Percentiles rank a stretch among this genome's conserved stretches.
Conservation (phyloP, 805 yeast species). For the Cyberlindnera xylosilytica region DNA sequence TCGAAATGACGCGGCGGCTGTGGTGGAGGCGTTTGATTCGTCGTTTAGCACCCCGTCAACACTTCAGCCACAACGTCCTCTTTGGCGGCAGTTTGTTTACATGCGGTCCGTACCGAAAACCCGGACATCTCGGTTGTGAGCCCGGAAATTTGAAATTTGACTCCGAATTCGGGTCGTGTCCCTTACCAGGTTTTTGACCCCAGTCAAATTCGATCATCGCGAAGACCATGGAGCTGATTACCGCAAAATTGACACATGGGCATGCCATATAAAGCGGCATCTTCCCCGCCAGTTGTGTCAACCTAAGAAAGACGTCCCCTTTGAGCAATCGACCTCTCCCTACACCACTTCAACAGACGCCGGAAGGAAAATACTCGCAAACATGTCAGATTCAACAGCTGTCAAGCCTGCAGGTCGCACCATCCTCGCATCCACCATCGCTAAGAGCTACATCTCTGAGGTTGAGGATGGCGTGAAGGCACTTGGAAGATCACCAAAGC, state of each 20-base stretch:
- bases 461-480: slow-evolving; percentile 53
- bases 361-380: background rate
- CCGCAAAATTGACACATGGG: slow-evolving; percentile 8
- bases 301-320: no score
- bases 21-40: no score
- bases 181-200: background rate
- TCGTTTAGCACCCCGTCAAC: no score
- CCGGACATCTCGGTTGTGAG: no score
- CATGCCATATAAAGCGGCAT: background rate
- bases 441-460: slow-evolving; percentile 78
- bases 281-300: no score
- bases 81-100: no score
- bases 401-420: slow-evolving; percentile 59
- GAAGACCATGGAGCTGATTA: slow-evolving; percentile 8
- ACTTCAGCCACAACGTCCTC: no score
- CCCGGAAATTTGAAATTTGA: background rate
- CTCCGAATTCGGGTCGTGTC: background rate
- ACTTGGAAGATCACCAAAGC: slow-evolving; percentile 59
- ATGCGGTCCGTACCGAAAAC: no score
- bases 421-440: slow-evolving; percentile 81
- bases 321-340: background rate
- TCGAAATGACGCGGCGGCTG: no score
- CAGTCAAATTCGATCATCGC: slow-evolving; percentile 6
- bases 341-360: slow-evolving; percentile 2
- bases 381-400: slow-evolving; percentile 25